Evolutionary conservation across 257 asterid species (phyloP), one percentile per base, ranked within the genome.

Genomic region (Coffea eugenioides): DNA sequence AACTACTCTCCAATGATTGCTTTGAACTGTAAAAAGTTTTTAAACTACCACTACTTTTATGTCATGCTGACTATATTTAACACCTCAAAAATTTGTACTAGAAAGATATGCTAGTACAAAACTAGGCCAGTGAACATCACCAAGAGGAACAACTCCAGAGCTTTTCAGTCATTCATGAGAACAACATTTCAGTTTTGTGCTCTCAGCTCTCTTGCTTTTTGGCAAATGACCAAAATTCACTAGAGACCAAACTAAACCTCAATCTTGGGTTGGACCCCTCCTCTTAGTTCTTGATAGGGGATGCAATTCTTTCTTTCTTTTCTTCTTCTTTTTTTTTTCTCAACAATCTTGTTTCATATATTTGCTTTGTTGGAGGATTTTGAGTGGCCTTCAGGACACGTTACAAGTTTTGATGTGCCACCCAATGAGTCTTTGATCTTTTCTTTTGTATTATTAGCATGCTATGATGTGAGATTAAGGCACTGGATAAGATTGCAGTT

Each of bases 401-500:
- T n/a, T 18, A 64, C 27, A n/a, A 64, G 16, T 64, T 25, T 27
- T 31, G 8, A 25, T 25, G 20, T 65, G 20, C 70, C 70, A 27
- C 70, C 39, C 10, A 62, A 8, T 3, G 8, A 9, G 15, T 62
- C 15, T 62, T n/a, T n/a, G 68, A 2, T 23, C 25, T 62, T 62
- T 34, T 62, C 43, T 62, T 65, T 25, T 27, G 70, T 27, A 31
- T 65, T 13, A 10, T 65, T 25, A 25, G 39, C 31, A 62, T 62
- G 15, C 25, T 62, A n/a, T 62, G 16, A 8, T 25, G 36, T 62
- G 10, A 31, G 43, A 65, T 27, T 65, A 65, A 65, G 70, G 11
- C 2, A 31, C 27, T 43, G 75, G 80, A 80, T 82, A 73, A 75
- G 79, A 81, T 82, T 67, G 79, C 34, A 23, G 72, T 70, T 81